phyloP scores from a whole-genome alignment of 768 basidiomycete species.

The Rhodosporidiobolus sp. region DNA sequence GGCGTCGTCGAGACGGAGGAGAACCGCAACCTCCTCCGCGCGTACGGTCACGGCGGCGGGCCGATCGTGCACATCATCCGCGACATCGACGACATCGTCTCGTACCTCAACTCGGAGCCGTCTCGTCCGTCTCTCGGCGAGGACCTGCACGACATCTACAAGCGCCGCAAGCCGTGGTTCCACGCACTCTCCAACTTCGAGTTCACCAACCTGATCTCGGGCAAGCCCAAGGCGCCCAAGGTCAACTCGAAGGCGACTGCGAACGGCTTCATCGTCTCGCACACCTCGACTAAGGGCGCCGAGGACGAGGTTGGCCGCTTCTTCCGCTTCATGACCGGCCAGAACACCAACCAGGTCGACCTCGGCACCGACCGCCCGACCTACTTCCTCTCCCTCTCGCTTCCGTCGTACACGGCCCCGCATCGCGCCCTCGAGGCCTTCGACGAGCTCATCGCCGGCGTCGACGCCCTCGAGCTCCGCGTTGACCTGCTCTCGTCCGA shows the following conservation, averaged over 20 bases:
- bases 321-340: conserved; percentile 81
- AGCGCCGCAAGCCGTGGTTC: conserved; percentile 81
- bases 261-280: conserved; percentile 36
- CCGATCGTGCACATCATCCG: conserved; percentile 82
- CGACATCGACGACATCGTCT: conserved; percentile 66
- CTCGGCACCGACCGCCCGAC: conserved; percentile 59
- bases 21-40: conserved; percentile 68
- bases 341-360: conserved; percentile 58
- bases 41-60: conserved; percentile 44
- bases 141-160: conserved; percentile 74
- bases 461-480: conserved; percentile 88
- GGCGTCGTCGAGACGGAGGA: conserved; percentile 84
- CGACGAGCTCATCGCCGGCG: conserved; percentile 71
- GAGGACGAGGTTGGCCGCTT: conserved; percentile 70
- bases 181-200: conserved; percentile 74
- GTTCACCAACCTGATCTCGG: conserved; percentile 69
- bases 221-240: conserved; percentile 31
- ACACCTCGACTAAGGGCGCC: conserved; percentile 35
- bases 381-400: conserved; percentile 89
- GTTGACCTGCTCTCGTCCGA: conserved; percentile 74
- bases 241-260: conserved; percentile 13
- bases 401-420: conserved; percentile 57
- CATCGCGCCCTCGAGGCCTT: conserved; percentile 63
- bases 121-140: conserved; percentile 86
- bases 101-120: conserved; percentile 71